A percentile compares a stretch with the other conserved stretches of the same genome.
Conservation (phyloP, 2,329 filamentous ascomycete genomes). For the Diaporthe ilicicola region DNA sequence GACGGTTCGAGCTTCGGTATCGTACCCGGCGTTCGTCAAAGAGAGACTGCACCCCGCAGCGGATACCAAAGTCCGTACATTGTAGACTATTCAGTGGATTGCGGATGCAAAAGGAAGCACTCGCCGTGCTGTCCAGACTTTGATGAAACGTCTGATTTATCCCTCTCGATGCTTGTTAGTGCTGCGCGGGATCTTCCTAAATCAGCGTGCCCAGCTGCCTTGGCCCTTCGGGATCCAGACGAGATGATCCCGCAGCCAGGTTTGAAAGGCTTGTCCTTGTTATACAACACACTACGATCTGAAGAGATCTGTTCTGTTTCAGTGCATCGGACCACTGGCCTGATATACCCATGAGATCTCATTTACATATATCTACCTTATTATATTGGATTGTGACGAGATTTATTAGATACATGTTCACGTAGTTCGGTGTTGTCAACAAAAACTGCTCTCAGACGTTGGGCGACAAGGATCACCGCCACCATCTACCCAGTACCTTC, state of each 20-base stretch:
- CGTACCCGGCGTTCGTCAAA: neutral
- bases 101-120: neutral
- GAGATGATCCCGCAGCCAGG: conserved; percentile 7
- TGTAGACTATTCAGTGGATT: neutral
- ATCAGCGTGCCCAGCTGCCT: conserved; percentile 1
- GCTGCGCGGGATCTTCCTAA: conserved; percentile 7
- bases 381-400: neutral
- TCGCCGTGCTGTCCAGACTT: neutral
- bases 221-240: conserved; percentile 13
- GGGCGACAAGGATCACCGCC: neutral
- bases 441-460: conserved; percentile 13
- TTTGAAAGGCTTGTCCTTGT: conserved; percentile 4
- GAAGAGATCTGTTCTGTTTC: neutral
- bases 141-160: conserved; percentile 5
- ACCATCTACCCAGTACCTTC: neutral
- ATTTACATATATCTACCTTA: neutral
- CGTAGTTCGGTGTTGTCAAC: neutral
- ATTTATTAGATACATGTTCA: neutral
- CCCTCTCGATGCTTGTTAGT: neutral
- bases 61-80: neutral
- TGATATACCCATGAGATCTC: neutral
- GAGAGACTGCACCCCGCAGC: neutral
- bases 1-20: neutral
- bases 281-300: neutral
- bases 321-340: neutral